Conservation (phyloP, 768 basidiomycete genomes). For the Tephrocybe sp. region DNA sequence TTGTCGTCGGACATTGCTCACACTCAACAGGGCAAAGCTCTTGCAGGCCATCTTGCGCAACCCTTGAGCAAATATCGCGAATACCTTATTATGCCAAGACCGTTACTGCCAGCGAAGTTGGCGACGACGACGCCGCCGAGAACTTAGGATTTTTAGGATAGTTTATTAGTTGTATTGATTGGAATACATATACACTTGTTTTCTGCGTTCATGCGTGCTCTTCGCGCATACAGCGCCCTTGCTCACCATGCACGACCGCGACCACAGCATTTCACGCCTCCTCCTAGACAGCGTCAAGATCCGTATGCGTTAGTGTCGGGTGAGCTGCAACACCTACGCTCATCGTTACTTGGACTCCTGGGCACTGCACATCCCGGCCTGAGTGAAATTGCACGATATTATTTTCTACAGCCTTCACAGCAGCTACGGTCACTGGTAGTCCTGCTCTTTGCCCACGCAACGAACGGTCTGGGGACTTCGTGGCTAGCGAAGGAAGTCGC, state of each 20-base stretch:
- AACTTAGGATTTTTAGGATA: constrained; percentile 7
- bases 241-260: constrained; percentile 38
- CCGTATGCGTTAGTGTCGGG: constrained; percentile 69
- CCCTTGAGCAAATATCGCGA: constrained; percentile 42
- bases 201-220: constrained; percentile 1
- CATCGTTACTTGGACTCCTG: constrained; percentile 71
- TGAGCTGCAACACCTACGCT: constrained; percentile 70
- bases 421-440: constrained; percentile 89
- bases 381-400: constrained; percentile 85
- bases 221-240: constrained; percentile 35
- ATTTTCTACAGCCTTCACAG: constrained; percentile 86
- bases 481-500: constrained; percentile 63
- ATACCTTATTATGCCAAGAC: constrained; percentile 27
- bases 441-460: constrained; percentile 86
- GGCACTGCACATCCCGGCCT: constrained; percentile 89
- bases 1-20: constrained; percentile 7
- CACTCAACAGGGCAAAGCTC: constrained; percentile 33
- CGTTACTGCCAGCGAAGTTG: constrained; percentile 25
- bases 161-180: background rate
- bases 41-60: constrained; percentile 42
- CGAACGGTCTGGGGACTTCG: constrained; percentile 77
- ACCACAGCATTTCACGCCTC: constrained; percentile 24
- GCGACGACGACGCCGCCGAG: constrained; percentile 31
- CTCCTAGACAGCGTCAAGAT: constrained; percentile 39
- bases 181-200: background rate